Evolutionary conservation across 176 grass and related monocot genomes (phyloP).

Genomic region (Pontederia paniculata): DNA sequence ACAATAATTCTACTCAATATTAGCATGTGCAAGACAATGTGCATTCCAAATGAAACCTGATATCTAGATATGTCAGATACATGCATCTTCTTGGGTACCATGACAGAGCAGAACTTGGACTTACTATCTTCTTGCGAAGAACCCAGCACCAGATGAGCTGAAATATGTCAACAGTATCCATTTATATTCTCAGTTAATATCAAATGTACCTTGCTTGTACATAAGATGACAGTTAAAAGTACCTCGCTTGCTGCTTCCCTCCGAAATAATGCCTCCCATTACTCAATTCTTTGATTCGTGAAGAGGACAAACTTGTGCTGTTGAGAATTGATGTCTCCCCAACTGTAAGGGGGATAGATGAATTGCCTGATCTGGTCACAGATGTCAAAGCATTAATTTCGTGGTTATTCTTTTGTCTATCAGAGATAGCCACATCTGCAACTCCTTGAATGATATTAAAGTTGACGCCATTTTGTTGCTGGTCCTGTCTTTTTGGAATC

Average conservation of each 20-base stretch:
- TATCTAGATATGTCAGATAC: no score
- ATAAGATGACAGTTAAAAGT: constrained; percentile 13
- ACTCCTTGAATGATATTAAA: constrained; percentile 49
- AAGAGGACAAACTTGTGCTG: constrained; percentile 15
- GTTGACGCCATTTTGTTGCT: constrained; percentile 19
- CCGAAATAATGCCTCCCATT: constrained; percentile 44
- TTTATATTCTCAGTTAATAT: no score
- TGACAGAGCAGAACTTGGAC: no score
- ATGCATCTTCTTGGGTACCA: no score
- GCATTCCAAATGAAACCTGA: no score
- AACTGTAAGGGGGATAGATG: constrained; percentile 17
- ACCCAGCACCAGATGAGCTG: no score
- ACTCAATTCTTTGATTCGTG: constrained; percentile 28
- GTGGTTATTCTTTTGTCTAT: constrained; percentile 34
- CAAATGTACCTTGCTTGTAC: not conserved
- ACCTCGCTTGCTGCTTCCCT: constrained; percentile 61
- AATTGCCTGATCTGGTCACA: constrained; percentile 31
- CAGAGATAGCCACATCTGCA: constrained; percentile 44
- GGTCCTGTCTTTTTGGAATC: constrained; percentile 19
- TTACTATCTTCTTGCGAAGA: no score
- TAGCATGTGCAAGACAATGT: no score
- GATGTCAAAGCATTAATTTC: constrained; percentile 33
- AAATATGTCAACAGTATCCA: no score
- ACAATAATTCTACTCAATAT: no score
- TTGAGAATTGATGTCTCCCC: constrained; percentile 36